Base-by-base conservation (phyloP, 2,329 filamentous ascomycete genomes). In the Aspergillus ibericus region DNA sequence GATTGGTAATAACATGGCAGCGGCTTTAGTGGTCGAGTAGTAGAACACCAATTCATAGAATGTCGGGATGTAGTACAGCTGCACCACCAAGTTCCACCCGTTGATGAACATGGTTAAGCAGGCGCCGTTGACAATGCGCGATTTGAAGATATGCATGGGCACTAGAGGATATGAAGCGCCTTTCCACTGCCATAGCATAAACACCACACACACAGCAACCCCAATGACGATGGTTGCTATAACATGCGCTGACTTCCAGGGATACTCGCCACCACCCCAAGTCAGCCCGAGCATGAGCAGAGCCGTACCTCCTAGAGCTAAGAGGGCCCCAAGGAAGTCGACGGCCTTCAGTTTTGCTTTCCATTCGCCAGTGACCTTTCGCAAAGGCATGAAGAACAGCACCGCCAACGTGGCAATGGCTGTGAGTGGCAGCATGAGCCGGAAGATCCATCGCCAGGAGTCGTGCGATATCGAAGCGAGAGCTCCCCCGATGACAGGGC, bases 1-100 rank as follows among this genome's bases (percentile, higher is more conserved):
- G 32, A 86, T 74, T 0, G 83, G 79, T 10, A 85, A 72, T 3
- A 81, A 74, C 49, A 85, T 74, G 2, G 77, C 75, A 0, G 83
- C 85, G 0, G 84, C 82, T 16, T 73, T 74, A 1, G 81, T 63
- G 0, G 79, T 75, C 1, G 72, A 75, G 49, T 76, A 75, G 16
- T 72, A 70, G 20, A 80, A 77, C 1, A 82, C 82, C 55, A 86
- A 83, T 66, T 88, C 85, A 46, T 84, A 83, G 66, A 85, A 88
- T 0, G 86, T 77, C 0, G 85, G 85, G 2, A 88, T 75, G 63
- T 84, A 88, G 69, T 87, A 88, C 2, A 87, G 69, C 60, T 85
- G 83, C n/a, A 83, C 79, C 22, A 85, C 74, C 56, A 84, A 84
- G 62, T 84, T 84, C 83, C 83, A 85, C 3, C 83, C 83, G 52